A percentile compares a stretch with the other conserved stretches of the same genome.
Evolutionary conservation across 2,329 filamentous ascomycete genomes (phyloP).

Genomic region (Ophiocordyceps unilateralis): DNA sequence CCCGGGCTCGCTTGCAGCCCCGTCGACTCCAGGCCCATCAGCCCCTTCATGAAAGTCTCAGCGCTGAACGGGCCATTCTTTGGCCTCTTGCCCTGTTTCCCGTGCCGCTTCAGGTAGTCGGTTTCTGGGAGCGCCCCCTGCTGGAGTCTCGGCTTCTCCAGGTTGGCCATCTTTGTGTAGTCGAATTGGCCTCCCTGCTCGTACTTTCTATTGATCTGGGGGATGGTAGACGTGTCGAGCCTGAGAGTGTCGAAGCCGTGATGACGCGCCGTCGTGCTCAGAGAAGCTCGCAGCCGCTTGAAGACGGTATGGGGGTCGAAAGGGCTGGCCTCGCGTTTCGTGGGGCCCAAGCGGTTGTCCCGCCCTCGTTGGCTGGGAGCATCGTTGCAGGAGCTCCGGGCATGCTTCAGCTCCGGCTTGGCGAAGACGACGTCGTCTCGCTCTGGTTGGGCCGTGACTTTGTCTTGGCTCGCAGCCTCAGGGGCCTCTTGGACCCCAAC

Average conservation of each 20-base stretch:
- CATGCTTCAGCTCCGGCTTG: constrained; percentile 43
- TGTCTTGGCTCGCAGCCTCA: constrained; percentile 4
- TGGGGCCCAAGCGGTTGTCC: constrained; percentile 12
- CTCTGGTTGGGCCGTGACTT: constrained; percentile 6
- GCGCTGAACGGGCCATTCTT: constrained; percentile 10
- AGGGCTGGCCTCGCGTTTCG: constrained; percentile 37
- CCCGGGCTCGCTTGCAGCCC: constrained; percentile 16
- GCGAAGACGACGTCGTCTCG: constrained; percentile 26
- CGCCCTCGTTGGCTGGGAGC: constrained; percentile 15
- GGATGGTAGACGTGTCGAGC: constrained; percentile 30
- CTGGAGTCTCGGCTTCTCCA: constrained; percentile 12
- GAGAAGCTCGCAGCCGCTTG: constrained; percentile 35
- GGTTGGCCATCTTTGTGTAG: constrained; percentile 16
- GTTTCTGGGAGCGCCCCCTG: constrained; percentile 24
- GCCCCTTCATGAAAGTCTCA: constrained; percentile 10
- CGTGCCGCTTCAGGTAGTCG: constrained; percentile 29
- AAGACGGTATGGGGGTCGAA: constrained; percentile 41
- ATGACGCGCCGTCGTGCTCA: constrained; percentile 10
- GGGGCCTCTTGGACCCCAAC: constrained; percentile 2
- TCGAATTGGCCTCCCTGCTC: constrained; percentile 37
- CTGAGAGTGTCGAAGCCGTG: constrained; percentile 32
- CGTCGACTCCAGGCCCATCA: constrained; percentile 10
- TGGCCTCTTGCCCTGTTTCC: constrained; percentile 20
- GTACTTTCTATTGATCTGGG: constrained; percentile 40
- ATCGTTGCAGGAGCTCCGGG: constrained; percentile 33